phyloP scores from a whole-genome alignment of 495 filamentous ascomycete species.

The Talaromyces trachyspermus region DNA sequence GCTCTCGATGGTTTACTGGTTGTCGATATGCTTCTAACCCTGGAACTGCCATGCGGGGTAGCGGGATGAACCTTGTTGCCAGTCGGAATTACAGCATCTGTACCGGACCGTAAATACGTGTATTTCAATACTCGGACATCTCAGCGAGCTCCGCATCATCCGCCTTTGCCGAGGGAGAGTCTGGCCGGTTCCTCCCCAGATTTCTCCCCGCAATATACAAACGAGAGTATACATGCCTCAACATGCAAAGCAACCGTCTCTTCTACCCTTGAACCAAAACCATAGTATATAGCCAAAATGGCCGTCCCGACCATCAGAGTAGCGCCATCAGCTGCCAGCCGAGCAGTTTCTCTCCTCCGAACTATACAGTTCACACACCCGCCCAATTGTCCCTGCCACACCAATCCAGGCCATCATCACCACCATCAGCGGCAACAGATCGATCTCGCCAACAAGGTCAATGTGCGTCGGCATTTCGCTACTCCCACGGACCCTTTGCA shows the following conservation, averaged over 20 bases:
- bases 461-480: constrained; percentile 56
- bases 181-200: too few relatives aligned
- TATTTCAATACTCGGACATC: not conserved
- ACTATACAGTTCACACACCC: constrained; percentile 88
- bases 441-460: constrained; percentile 39
- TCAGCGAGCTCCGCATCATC: not conserved
- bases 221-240: too few relatives aligned
- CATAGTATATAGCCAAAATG: constrained; percentile 20
- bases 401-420: constrained; percentile 69
- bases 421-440: constrained; percentile 42
- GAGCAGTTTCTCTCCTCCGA: constrained; percentile 75
- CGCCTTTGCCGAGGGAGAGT: too few relatives aligned
- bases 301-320: constrained; percentile 52
- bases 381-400: constrained; percentile 86
- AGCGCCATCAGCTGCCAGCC: constrained; percentile 58
- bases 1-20: too few relatives aligned
- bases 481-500: constrained; percentile 63
- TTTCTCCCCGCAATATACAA: too few relatives aligned
- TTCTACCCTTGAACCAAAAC: too few relatives aligned
- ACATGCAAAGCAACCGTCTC: too few relatives aligned
- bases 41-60: too few relatives aligned
- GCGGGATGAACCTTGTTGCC: constrained; percentile 2
- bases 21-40: too few relatives aligned
- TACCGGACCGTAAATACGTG: not conserved
- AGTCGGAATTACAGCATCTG: too few relatives aligned